A percentile compares a stretch with the other conserved stretches of the same genome.
Evolutionary conservation across 371 early-diverging fungal species (phyloP).

Genomic region (Lichtheimia ramosa): DNA sequence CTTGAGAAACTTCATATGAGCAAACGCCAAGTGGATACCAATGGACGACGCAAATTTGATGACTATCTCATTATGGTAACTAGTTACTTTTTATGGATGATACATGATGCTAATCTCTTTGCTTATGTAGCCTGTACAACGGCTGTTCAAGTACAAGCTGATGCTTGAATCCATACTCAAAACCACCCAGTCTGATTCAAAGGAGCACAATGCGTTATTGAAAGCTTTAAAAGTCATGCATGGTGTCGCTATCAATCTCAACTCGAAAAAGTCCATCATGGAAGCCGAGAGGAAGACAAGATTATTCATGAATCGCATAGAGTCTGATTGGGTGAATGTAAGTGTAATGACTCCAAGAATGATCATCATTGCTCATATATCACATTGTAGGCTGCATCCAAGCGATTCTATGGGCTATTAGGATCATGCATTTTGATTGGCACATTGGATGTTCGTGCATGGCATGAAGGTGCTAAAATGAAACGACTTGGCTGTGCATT

Average conservation of each 20-base stretch:
- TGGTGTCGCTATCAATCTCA: constrained; percentile 26
- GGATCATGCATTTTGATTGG: constrained; percentile 39
- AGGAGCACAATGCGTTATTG: constrained; percentile 24
- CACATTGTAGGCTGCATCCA: constrained; percentile 28
- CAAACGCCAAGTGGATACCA: neutral
- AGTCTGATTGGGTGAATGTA: constrained; percentile 36
- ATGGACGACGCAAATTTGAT: constrained; percentile 29
- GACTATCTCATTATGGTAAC: constrained; percentile 51
- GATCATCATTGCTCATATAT: neutral
- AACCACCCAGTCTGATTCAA: constrained; percentile 27
- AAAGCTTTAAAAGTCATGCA: constrained; percentile 36
- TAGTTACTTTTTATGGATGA: neutral
- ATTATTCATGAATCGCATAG: constrained; percentile 36
- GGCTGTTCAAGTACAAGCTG: constrained; percentile 41
- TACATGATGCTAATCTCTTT: neutral
- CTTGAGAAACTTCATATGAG: constrained; percentile 15
- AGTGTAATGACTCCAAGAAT: neutral
- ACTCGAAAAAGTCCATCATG: constrained; percentile 29
- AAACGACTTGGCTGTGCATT: constrained; percentile 52
- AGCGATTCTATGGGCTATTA: constrained; percentile 37
- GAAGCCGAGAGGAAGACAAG: constrained; percentile 38
- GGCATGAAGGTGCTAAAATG: constrained; percentile 21
- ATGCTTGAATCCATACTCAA: constrained; percentile 39
- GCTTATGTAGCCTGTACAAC: constrained; percentile 39
- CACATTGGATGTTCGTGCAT: constrained; percentile 37